phyloP scores from a whole-genome alignment of 2,329 filamentous ascomycete species.

The Alternaria triticimaculans region DNA sequence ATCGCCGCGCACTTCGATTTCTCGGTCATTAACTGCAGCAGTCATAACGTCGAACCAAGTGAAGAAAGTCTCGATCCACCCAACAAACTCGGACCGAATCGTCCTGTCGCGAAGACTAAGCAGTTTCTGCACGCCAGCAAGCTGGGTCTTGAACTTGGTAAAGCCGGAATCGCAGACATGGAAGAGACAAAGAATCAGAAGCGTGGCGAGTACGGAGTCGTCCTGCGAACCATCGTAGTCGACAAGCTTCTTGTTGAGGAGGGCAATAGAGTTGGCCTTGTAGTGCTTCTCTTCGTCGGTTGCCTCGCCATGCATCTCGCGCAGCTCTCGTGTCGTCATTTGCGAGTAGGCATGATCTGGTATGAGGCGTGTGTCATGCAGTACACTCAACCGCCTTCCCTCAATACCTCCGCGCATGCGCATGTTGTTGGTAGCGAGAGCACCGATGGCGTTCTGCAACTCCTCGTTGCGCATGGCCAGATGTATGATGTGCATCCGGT shows the following conservation, averaged over 20 bases:
- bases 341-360: slow-evolving; percentile 48
- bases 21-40: slow-evolving; percentile 88
- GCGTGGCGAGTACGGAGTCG: slow-evolving; percentile 85
- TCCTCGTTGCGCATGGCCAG: slow-evolving; percentile 80
- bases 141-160: slow-evolving; percentile 90
- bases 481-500: slow-evolving; percentile 79
- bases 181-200: slow-evolving; percentile 88
- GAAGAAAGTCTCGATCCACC: slow-evolving; percentile 92
- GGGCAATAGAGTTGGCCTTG: slow-evolving; percentile 81
- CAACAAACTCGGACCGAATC: slow-evolving; percentile 69
- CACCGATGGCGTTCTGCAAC: slow-evolving; percentile 91
- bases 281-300: slow-evolving; percentile 81
- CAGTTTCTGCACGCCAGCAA: slow-evolving; percentile 91
- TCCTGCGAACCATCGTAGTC: slow-evolving; percentile 77
- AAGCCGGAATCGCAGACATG: slow-evolving; percentile 93
- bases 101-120: slow-evolving; percentile 74
- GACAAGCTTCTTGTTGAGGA: slow-evolving; percentile 83
- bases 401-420: slow-evolving; percentile 79
- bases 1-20: slow-evolving; percentile 75
- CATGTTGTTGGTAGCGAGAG: slow-evolving; percentile 85
- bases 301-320: slow-evolving; percentile 60
- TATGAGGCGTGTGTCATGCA: slow-evolving; percentile 40
- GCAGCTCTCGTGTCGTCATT: slow-evolving; percentile 45
- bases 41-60: slow-evolving; percentile 95
- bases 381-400: slow-evolving; percentile 41